Percentiles rank a stretch among this genome's conserved stretches.
Conservation (phyloP, 257 asterid species). For the Plantago major region DNA sequence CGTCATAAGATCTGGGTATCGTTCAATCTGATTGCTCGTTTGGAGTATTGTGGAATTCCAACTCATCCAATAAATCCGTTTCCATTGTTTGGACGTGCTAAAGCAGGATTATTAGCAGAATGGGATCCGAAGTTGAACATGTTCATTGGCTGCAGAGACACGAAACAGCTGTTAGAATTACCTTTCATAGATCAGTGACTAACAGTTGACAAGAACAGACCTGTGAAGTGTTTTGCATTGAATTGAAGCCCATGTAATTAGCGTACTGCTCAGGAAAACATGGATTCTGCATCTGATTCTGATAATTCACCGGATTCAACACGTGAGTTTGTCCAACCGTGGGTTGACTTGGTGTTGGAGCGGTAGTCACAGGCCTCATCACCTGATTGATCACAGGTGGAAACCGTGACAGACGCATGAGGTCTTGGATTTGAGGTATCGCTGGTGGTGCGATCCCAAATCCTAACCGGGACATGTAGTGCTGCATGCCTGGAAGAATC, state of each 20-base stretch:
- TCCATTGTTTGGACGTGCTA: slow-evolving; percentile 30
- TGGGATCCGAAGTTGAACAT: slow-evolving; percentile 46
- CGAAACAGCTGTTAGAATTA: not conserved
- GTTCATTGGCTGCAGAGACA: slow-evolving; percentile 44
- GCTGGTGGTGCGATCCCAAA: slow-evolving; percentile 55
- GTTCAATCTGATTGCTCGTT: not conserved
- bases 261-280: slow-evolving; percentile 57
- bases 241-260: slow-evolving; percentile 49
- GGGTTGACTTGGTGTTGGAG: slow-evolving; percentile 37
- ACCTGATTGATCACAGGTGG: slow-evolving; percentile 41
- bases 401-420: slow-evolving; percentile 49
- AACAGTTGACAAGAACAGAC: slow-evolving; percentile 21
- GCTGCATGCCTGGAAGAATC: slow-evolving; percentile 72
- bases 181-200: not conserved
- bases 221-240: slow-evolving; percentile 53
- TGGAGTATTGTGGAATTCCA: not conserved
- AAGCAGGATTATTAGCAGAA: slow-evolving; percentile 32
- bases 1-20: no score
- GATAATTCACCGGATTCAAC: slow-evolving; percentile 37
- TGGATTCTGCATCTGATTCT: slow-evolving; percentile 43
- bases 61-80: slow-evolving; percentile 35
- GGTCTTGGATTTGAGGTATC: slow-evolving; percentile 46
- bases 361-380: slow-evolving; percentile 11
- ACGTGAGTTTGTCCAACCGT: slow-evolving; percentile 25
- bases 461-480: slow-evolving; percentile 60